These are phyloP conservation scores for Dysphania ambrosioides DNA, from an alignment of 148 eudicot genomes.

Conservation along the genomic window DNA sequence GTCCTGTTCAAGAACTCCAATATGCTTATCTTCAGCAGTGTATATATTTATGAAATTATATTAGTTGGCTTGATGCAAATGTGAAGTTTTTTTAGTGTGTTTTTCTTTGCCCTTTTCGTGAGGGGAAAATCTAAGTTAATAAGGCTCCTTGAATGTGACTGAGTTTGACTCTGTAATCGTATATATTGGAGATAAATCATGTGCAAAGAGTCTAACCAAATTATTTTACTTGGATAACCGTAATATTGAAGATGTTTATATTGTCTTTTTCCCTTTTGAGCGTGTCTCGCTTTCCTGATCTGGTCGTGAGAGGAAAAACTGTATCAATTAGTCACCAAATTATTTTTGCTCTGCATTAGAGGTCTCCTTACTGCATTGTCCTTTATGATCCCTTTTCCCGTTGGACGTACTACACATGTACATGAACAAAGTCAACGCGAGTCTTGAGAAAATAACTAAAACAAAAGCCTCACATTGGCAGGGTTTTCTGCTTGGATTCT, in stretches of 20 bases:
- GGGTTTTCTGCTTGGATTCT: neutral
- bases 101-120: neutral
- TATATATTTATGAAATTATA: too few relatives aligned
- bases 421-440: too few relatives aligned
- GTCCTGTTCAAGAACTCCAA: neutral
- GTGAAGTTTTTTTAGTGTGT: neutral
- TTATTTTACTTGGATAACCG: too few relatives aligned
- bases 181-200: too few relatives aligned
- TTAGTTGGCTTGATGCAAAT: too few relatives aligned
- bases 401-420: too few relatives aligned
- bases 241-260: too few relatives aligned
- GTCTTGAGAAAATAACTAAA: neutral
- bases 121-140: neutral
- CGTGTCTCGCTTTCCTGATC: neutral
- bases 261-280: neutral
- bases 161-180: too few relatives aligned
- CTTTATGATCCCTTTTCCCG: neutral
- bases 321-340: neutral
- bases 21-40: neutral
- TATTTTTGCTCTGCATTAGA: neutral
- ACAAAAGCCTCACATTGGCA: neutral
- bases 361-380: neutral
- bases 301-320: neutral
- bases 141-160: neutral
- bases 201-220: too few relatives aligned